phyloP scores from a whole-genome alignment of 208 protist species.

The Zelonia costaricensis region DNA sequence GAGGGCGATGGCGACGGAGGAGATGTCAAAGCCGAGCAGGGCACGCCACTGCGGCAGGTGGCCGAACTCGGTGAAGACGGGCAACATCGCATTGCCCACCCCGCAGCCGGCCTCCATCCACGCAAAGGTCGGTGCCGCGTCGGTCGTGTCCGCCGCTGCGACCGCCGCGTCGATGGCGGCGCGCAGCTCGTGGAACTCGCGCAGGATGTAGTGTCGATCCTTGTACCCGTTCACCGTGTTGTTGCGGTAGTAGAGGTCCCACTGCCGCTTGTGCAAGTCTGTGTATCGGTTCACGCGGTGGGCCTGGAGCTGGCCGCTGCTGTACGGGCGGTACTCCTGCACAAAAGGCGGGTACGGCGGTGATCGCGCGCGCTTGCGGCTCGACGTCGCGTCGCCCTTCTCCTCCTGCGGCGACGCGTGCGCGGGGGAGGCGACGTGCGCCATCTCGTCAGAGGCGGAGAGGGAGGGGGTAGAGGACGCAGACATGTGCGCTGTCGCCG shows the following conservation, averaged over 20 bases:
- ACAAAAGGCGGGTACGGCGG: conserved; percentile 69
- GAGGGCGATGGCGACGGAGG: conserved; percentile 82
- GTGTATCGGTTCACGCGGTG: conserved; percentile 6
- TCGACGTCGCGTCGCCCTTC: background rate
- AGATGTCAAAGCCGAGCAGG: conserved; percentile 91
- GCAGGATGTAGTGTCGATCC: conserved; percentile 89
- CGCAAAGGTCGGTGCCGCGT: conserved; percentile 20
- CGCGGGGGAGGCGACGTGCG: too few relatives aligned
- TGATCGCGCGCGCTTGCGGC: conserved; percentile 33
- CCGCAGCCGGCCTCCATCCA: conserved; percentile 95
- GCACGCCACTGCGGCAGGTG: conserved; percentile 58
- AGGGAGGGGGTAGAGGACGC: too few relatives aligned
- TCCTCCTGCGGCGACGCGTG: background rate
- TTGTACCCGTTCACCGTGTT: conserved; percentile 91
- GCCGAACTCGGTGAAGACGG: conserved; percentile 83
- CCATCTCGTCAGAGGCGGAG: too few relatives aligned
- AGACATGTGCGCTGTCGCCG: too few relatives aligned
- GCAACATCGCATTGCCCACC: conserved; percentile 94
- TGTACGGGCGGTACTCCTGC: conserved; percentile 79
- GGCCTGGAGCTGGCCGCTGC: conserved; percentile 41
- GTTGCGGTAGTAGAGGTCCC: conserved; percentile 91
- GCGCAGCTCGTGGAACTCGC: conserved; percentile 81
- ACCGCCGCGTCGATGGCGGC: conserved; percentile 39
- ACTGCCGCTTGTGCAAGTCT: conserved; percentile 58
- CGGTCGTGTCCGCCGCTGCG: background rate